phyloP scores from a whole-genome alignment of 805 yeast genomes.

The Metschnikowia lachancei region DNA sequence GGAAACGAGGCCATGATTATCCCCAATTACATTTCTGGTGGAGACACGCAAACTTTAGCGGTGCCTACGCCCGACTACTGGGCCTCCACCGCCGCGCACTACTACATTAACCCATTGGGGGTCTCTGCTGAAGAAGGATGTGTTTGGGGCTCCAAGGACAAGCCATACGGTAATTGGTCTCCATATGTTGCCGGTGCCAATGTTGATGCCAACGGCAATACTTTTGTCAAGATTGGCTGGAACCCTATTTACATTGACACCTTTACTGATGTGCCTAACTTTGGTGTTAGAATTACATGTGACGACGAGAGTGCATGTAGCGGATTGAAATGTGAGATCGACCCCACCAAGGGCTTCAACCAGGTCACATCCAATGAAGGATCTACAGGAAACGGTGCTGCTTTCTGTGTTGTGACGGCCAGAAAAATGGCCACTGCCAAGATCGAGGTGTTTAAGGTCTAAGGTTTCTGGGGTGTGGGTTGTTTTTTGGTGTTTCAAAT shows the following conservation, averaged over 20 bases:
- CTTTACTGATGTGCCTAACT: constrained; percentile 58
- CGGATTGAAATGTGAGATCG: constrained; percentile 78
- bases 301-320: constrained; percentile 57
- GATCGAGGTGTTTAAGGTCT: constrained; percentile 60
- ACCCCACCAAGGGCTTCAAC: constrained; percentile 68
- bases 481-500: too few relatives aligned
- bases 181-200: constrained; percentile 94
- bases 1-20: constrained; percentile 94
- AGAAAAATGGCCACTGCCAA: constrained; percentile 58
- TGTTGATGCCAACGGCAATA: constrained; percentile 64
- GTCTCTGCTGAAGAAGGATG: constrained; percentile 73
- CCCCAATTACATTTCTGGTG: constrained; percentile 66
- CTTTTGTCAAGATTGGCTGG: constrained; percentile 87
- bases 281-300: constrained; percentile 74
- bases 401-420: constrained; percentile 85
- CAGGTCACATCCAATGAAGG: constrained; percentile 43
- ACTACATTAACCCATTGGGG: constrained; percentile 82
- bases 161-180: constrained; percentile 86
- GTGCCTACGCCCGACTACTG: constrained; percentile 84
- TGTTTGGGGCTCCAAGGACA: constrained; percentile 70
- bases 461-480: too few relatives aligned
- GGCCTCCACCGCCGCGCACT: constrained; percentile 86
- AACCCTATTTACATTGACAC: constrained; percentile 78
- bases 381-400: constrained; percentile 55
- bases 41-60: constrained; percentile 55